Conservation (phyloP, 257 asterid species). For the Solanum sejunctum region DNA sequence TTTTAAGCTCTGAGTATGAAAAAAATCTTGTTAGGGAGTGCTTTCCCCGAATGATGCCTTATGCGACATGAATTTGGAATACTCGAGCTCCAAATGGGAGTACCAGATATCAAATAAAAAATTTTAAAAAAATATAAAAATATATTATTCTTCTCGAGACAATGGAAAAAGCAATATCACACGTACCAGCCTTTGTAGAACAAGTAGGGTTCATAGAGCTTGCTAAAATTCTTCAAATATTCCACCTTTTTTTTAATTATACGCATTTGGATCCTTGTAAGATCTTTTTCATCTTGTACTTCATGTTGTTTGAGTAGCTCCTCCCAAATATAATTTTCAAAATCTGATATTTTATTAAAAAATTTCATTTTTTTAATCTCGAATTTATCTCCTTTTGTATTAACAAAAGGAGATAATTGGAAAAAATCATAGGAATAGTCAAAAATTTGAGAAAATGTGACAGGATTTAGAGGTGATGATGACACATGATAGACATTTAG, state of each 20-base stretch:
- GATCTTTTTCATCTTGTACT: background rate
- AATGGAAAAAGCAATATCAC: background rate
- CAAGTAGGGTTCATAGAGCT: background rate
- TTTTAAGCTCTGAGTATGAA: too few species aligned
- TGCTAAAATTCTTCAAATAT: background rate
- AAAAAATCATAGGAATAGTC: constrained; percentile 14
- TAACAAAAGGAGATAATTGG: background rate
- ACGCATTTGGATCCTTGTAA: background rate
- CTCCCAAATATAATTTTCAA: background rate
- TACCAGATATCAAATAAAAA: too few species aligned
- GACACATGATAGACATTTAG: constrained; percentile 25
- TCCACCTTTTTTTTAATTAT: background rate
- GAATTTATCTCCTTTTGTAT: background rate
- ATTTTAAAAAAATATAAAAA: too few species aligned
- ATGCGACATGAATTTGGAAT: too few species aligned
- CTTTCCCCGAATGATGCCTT: too few species aligned
- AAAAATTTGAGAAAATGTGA: background rate
- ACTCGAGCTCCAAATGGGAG: too few species aligned
- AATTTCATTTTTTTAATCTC: background rate
- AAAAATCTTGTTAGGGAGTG: too few species aligned
- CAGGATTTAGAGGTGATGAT: constrained; percentile 16
- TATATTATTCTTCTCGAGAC: too few species aligned
- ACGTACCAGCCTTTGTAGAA: background rate
- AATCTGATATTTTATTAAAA: background rate
- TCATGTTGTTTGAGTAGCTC: background rate